These are phyloP conservation scores for Fusarium virguliforme DNA, from an alignment of 2,329 filamentous ascomycete species.

Conservation along the genomic window DNA sequence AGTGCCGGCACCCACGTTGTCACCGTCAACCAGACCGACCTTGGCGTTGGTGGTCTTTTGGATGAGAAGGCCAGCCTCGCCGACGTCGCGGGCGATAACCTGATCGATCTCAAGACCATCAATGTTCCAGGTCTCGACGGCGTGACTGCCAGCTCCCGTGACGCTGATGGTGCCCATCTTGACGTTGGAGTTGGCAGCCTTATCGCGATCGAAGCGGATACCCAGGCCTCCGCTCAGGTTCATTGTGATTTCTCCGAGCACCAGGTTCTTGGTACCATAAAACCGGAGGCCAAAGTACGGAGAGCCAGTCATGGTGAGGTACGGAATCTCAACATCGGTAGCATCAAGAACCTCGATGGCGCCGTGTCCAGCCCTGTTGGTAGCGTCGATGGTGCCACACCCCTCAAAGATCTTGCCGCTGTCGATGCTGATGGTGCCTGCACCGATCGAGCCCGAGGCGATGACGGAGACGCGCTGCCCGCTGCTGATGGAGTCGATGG, in stretches of 20 bases:
- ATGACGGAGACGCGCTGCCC: conserved; percentile 70
- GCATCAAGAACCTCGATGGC: conserved; percentile 68
- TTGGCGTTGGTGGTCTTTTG: conserved; percentile 68
- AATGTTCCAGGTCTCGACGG: conserved; percentile 74
- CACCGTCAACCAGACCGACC: conserved; percentile 70
- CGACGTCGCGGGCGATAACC: conserved; percentile 69
- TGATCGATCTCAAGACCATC: conserved; percentile 67
- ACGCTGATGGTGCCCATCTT: conserved; percentile 67
- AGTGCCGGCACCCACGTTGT: conserved; percentile 67
- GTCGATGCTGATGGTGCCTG: conserved; percentile 64
- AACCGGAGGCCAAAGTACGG: conserved; percentile 72
- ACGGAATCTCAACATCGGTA: conserved; percentile 67
- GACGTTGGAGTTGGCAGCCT: conserved; percentile 68
- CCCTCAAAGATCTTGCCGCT: conserved; percentile 71
- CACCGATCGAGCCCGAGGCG: conserved; percentile 68
- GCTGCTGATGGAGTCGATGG: conserved; percentile 65
- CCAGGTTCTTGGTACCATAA: conserved; percentile 65
- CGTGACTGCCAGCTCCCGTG: conserved; percentile 69
- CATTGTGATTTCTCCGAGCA: conserved; percentile 68
- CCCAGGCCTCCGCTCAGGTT: conserved; percentile 69
- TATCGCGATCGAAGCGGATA: conserved; percentile 71
- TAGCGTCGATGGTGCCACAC: conserved; percentile 69
- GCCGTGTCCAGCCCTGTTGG: conserved; percentile 61
- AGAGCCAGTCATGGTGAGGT: conserved; percentile 70
- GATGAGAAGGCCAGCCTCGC: conserved; percentile 71